Base-by-base conservation (phyloP, 2,329 filamentous ascomycete species). In the Trichoderma sp. region DNA sequence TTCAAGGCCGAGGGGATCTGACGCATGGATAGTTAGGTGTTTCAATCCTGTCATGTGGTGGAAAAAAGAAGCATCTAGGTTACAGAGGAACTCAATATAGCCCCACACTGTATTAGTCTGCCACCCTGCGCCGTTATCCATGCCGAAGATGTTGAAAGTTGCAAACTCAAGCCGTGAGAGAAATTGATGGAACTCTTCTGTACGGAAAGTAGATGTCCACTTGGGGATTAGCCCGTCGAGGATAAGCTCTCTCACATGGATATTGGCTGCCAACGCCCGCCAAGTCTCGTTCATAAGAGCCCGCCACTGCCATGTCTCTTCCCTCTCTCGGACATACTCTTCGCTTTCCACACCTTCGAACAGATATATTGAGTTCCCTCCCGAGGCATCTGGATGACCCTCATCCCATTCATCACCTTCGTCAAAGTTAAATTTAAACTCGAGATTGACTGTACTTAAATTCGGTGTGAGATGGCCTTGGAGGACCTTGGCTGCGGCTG, bases 271-370 rank as follows among this genome's bases (percentile, higher is more conserved):
- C 29, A 63, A 32, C 29, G 59, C 42, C 25, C 12, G 13, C 59
- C 59, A 63, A n/a, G 59, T 53, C 59, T 63, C 59, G 25, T 53
- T 63, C 45, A 39, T 63, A 52, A 63, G 59, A 35, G 59, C 59
- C 12, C 59, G 45, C 59, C 59, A 63, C 29, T 39, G 42, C 42
- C 42, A 63, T 29, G 19, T 27, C 29, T 37, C 34, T 39, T 63
- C 59, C 5, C 48, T 63, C 29, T 50, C 48, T 19, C 32, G 45
- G 29, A 63, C 22, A 1, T 53, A 37, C 9, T 27, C 59, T 53
- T 63, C 59, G 5, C 12, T 52, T 53, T 63, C 59, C 19, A 25
- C 45, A n/a, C n/a, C 32, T 37, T 37, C 29, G n/a, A 37, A 63
- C 29, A 53, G 3, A 37, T 37, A 63, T 50, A 63, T 63, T n/a